These are phyloP conservation scores for Xylariaceae sp. DNA, from an alignment of 2,329 filamentous ascomycete genomes.

Conservation along the genomic window DNA sequence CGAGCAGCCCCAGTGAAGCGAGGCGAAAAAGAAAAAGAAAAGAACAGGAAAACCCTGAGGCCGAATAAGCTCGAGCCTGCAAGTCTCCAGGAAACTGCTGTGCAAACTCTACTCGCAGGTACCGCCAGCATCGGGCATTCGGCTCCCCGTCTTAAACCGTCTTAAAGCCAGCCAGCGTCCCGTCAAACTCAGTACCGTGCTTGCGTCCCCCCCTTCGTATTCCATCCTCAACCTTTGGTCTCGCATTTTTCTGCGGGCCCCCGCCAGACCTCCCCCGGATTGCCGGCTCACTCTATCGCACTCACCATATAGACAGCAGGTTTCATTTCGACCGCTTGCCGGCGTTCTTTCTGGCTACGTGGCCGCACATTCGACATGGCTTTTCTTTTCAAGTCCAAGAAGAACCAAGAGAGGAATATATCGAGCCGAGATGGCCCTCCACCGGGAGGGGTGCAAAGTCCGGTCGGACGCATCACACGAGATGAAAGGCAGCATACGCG, in stretches of 20 bases:
- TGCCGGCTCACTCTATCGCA: background rate
- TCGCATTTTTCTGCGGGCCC: constrained; percentile 1
- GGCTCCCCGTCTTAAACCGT: constrained; percentile 15
- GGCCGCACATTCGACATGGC: constrained; percentile 56
- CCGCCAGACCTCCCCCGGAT: background rate
- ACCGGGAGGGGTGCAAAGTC: constrained; percentile 46
- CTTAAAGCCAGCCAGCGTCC: constrained; percentile 16
- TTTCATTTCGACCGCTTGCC: constrained; percentile 19
- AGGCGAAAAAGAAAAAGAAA: constrained; percentile 1
- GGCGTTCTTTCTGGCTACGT: constrained; percentile 32
- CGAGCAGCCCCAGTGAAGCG: background rate
- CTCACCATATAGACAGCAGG: constrained; percentile 13
- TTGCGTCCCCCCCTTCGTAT: constrained; percentile 7
- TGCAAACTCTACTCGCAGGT: constrained; percentile 8
- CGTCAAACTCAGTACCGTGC: constrained; percentile 24
- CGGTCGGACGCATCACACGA: constrained; percentile 43
- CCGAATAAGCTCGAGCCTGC: constrained; percentile 3
- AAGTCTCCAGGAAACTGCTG: background rate
- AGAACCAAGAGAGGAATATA: constrained; percentile 59
- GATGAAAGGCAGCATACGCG: constrained; percentile 55
- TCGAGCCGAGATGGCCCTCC: constrained; percentile 50
- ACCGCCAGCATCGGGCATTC: constrained; percentile 9
- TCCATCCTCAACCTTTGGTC: constrained; percentile 7
- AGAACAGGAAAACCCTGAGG: background rate
- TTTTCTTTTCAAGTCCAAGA: constrained; percentile 80